A percentile compares a stretch with the other conserved stretches of the same genome.
These are phyloP conservation scores for Lepidium sativum DNA, from an alignment of 345 rosid genomes.

Conservation along the genomic window DNA sequence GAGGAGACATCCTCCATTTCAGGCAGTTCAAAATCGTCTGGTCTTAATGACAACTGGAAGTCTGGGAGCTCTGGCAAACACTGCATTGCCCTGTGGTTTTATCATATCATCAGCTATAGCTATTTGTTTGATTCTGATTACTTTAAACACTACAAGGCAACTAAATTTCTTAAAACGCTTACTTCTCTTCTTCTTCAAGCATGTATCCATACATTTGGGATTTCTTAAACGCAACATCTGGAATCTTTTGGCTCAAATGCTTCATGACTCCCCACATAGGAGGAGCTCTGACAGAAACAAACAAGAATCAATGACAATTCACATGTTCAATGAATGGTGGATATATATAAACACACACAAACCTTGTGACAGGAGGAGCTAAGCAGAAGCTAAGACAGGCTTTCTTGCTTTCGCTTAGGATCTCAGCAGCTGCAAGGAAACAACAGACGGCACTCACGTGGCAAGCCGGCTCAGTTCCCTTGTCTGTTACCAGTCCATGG, in stretches of 20 bases:
- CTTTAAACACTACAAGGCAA: background rate
- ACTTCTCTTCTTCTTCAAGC: slow-evolving; percentile 90
- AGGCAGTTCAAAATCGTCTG: slow-evolving; percentile 66
- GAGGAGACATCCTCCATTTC: slow-evolving; percentile 52
- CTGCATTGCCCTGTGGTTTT: slow-evolving; percentile 53
- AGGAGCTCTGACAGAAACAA: slow-evolving; percentile 45
- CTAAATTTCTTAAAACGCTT: slow-evolving; percentile 17
- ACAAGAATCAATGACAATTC: background rate
- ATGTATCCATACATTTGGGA: slow-evolving; percentile 80
- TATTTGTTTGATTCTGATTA: background rate
- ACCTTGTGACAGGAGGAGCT: slow-evolving; percentile 76
- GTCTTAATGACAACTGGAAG: slow-evolving; percentile 74
- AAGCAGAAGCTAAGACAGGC: slow-evolving; percentile 78
- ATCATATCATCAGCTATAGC: background rate
- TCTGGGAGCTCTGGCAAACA: slow-evolving; percentile 78
- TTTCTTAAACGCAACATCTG: slow-evolving; percentile 77
- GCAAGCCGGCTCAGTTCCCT: slow-evolving; percentile 65
- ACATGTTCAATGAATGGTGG: background rate
- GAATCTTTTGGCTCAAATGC: slow-evolving; percentile 75
- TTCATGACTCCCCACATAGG: slow-evolving; percentile 87
- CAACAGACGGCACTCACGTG: slow-evolving; percentile 71
- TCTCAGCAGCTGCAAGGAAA: slow-evolving; percentile 80
- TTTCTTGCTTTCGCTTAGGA: slow-evolving; percentile 75
- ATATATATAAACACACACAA: background rate
- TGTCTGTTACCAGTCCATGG: slow-evolving; percentile 84